These are phyloP conservation scores for Porphyra umbilicalis DNA, from an alignment of 31 red algal species.

Conservation along the genomic window DNA sequence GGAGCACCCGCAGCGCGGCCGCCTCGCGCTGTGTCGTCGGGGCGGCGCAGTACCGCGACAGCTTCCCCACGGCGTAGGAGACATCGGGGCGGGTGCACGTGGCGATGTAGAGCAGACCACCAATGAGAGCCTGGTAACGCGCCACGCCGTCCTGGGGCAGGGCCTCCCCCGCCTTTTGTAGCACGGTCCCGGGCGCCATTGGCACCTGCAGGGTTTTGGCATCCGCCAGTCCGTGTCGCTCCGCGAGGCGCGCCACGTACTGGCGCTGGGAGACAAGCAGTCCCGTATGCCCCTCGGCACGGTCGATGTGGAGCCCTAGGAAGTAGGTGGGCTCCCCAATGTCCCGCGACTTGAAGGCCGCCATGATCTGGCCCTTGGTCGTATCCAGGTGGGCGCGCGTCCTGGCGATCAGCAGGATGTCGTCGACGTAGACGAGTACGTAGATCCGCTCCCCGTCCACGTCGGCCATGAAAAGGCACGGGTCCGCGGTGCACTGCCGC, in stretches of 20 bases:
- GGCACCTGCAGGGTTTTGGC: not conserved
- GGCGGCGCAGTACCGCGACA: not conserved
- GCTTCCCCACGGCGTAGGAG: not conserved
- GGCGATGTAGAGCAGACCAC: not conserved
- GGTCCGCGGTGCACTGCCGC: not conserved
- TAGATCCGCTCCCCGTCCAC: constrained; percentile 3
- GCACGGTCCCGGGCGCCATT: constrained; percentile 4
- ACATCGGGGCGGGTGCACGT: constrained; percentile 9
- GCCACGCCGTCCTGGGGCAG: not conserved
- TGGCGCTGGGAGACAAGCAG: not conserved
- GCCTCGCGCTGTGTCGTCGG: not conserved
- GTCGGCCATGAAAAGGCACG: constrained; percentile 1
- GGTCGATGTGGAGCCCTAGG: constrained; percentile 5
- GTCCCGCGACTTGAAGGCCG: constrained; percentile 1
- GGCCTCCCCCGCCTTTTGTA: not conserved
- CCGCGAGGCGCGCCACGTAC: constrained; percentile 1
- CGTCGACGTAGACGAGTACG: constrained; percentile 27
- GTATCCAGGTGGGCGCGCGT: not conserved
- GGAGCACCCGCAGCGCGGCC: constrained; percentile 10
- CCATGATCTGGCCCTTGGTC: not conserved
- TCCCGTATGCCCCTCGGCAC: not conserved
- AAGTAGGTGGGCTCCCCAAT: constrained; percentile 11
- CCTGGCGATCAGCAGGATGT: constrained; percentile 7
- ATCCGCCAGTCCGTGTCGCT: constrained; percentile 2
- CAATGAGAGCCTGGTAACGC: not conserved